These are phyloP conservation scores for Candida hispaniensis DNA, from an alignment of 805 yeast species.

Conservation along the genomic window DNA sequence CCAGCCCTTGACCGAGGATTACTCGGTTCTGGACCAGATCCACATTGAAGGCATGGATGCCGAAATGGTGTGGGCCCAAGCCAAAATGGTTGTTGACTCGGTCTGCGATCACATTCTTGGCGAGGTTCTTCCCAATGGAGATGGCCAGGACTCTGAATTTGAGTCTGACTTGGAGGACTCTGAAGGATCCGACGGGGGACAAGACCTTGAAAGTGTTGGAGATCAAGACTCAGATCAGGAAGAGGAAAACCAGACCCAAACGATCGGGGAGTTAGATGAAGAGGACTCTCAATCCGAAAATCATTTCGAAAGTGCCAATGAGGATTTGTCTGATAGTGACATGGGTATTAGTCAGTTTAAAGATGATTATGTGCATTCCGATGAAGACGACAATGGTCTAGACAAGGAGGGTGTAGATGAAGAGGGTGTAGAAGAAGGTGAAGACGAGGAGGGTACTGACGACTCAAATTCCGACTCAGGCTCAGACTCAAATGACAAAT, in stretches of 20 bases:
- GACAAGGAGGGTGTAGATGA: slow-evolving; percentile 17
- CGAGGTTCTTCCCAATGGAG: slow-evolving; percentile 40
- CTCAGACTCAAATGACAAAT: too few relatives aligned
- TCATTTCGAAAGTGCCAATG: slow-evolving; percentile 23
- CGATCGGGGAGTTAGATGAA: too few relatives aligned
- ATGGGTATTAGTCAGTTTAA: slow-evolving; percentile 20
- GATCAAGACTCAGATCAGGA: too few relatives aligned
- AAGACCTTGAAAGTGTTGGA: slow-evolving; percentile 24
- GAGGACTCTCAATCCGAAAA: slow-evolving; percentile 1
- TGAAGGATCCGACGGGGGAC: slow-evolving; percentile 25
- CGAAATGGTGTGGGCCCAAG: slow-evolving; percentile 88
- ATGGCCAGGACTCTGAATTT: background rate
- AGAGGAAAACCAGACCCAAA: too few relatives aligned
- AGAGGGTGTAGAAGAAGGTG: slow-evolving; percentile 1
- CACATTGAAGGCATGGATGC: slow-evolving; percentile 81
- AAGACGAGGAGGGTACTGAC: slow-evolving; percentile 14
- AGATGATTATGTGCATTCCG: slow-evolving; percentile 17
- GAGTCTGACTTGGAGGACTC: slow-evolving; percentile 22
- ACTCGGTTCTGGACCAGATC: slow-evolving; percentile 68
- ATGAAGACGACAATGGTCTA: slow-evolving; percentile 18
- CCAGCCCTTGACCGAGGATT: slow-evolving; percentile 45
- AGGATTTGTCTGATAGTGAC: slow-evolving; percentile 23
- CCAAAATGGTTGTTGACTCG: slow-evolving; percentile 71
- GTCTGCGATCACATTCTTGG: slow-evolving; percentile 54
- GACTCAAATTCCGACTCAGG: slow-evolving; percentile 16